Evolutionary conservation across 2,329 filamentous ascomycete genomes (phyloP).

Genomic region (Hypomyces perniciosus): DNA sequence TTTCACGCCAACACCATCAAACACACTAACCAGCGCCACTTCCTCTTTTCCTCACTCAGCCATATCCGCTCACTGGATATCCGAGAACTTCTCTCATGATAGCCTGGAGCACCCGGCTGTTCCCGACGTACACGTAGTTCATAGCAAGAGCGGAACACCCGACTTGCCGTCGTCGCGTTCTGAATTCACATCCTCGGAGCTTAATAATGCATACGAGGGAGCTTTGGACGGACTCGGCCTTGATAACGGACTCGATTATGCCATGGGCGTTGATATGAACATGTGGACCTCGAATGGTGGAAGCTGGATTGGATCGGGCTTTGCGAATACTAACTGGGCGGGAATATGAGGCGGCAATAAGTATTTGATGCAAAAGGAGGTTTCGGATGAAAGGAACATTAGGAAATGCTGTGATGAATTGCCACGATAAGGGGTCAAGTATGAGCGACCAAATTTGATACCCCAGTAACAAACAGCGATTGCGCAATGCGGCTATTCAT

Average conservation of each 20-base stretch:
- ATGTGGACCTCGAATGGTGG: constrained; percentile 29
- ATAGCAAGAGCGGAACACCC: constrained; percentile 7
- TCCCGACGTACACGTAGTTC: background rate
- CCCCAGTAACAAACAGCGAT: too few relatives aligned
- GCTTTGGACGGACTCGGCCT: constrained; percentile 42
- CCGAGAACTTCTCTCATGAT: constrained; percentile 21
- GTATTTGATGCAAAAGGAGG: too few relatives aligned
- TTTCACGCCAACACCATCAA: background rate
- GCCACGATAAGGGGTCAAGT: too few relatives aligned
- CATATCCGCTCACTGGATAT: constrained; percentile 24
- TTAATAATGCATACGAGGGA: constrained; percentile 47
- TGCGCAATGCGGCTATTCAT: too few relatives aligned
- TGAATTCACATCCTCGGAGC: constrained; percentile 33
- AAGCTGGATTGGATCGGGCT: constrained; percentile 27
- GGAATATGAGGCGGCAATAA: too few relatives aligned
- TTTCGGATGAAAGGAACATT: too few relatives aligned
- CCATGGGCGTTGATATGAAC: constrained; percentile 37
- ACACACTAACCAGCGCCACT: constrained; percentile 15
- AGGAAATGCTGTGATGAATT: too few relatives aligned
- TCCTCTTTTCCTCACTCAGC: constrained; percentile 27
- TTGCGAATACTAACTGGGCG: constrained; percentile 17
- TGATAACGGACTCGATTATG: constrained; percentile 36
- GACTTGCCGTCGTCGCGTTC: constrained; percentile 16
- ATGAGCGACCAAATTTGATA: too few relatives aligned
- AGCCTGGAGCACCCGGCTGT: constrained; percentile 3